Conservation (phyloP, 164 flowering plant genomes). For the Hamamelis virginiana region DNA sequence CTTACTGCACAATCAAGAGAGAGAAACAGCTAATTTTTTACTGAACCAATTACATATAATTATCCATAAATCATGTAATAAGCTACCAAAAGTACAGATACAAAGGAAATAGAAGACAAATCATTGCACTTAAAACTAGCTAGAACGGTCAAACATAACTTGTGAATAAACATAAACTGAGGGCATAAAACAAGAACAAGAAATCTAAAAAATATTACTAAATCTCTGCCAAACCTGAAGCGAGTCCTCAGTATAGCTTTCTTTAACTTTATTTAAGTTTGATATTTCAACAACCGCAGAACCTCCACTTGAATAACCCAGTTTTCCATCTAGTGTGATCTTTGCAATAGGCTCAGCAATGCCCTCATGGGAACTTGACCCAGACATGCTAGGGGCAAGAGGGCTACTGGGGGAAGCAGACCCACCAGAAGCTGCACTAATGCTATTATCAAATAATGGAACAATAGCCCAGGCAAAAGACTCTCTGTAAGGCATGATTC, state of each 20-base stretch:
- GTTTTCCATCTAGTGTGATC: constrained; percentile 67
- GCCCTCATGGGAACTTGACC: constrained; percentile 77
- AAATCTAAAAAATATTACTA: not conserved
- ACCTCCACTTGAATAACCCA: constrained; percentile 65
- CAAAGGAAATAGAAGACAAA: not conserved
- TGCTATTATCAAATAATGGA: constrained; percentile 81
- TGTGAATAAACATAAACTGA: not conserved
- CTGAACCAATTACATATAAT: not conserved
- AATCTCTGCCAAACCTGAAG: constrained; percentile 58
- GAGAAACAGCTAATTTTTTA: not conserved
- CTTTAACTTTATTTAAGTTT: constrained; percentile 89
- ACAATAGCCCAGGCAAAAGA: constrained; percentile 96
- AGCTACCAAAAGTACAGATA: not conserved
- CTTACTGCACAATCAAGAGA: not conserved
- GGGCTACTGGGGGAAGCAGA: constrained; percentile 93
- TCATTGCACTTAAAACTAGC: not conserved
- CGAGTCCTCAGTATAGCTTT: constrained; percentile 93
- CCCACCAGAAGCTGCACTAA: constrained; percentile 62
- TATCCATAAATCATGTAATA: not conserved
- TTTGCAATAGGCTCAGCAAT: constrained; percentile 63
- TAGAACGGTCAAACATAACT: not conserved
- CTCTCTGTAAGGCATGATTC: constrained; percentile 92
- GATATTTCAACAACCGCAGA: constrained; percentile 87
- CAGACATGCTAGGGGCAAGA: constrained; percentile 71
- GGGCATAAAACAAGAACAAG: not conserved